Evolutionary conservation across 192 early-diverging fungal genomes (phyloP).

Genomic region (Linnemannia exigua): DNA sequence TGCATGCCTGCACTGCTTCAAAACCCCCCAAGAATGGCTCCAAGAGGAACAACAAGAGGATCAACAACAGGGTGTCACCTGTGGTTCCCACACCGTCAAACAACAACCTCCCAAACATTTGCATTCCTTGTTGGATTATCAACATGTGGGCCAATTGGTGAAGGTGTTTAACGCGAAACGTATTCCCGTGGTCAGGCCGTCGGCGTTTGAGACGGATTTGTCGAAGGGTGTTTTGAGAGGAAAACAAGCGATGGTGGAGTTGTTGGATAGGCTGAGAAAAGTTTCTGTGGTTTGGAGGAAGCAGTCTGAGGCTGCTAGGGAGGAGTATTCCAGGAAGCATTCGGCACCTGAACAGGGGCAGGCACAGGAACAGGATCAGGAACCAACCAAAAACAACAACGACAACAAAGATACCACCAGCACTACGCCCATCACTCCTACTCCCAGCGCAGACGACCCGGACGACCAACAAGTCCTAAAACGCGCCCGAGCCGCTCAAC

Average conservation of each 20-base stretch:
- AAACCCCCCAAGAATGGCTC: neutral
- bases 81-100: neutral
- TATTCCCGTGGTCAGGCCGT: constrained; percentile 21
- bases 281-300: neutral
- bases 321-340: neutral
- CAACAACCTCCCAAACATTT: constrained; percentile 32
- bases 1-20: neutral
- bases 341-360: neutral
- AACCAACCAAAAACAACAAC: neutral
- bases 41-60: neutral
- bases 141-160: constrained; percentile 47
- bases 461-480: neutral
- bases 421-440: neutral
- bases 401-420: neutral
- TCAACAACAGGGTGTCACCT: neutral
- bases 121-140: constrained; percentile 48
- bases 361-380: neutral
- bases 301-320: neutral
- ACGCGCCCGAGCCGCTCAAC: constrained; percentile 4
- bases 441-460: neutral
- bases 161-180: constrained; percentile 15
- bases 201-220: constrained; percentile 33
- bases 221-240: constrained; percentile 17
- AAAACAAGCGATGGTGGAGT: neutral
- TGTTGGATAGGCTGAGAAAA: constrained; percentile 2